Conservation (phyloP, 1,139 yeast species). For the Zhuliangozyma parablackwelliae region DNA sequence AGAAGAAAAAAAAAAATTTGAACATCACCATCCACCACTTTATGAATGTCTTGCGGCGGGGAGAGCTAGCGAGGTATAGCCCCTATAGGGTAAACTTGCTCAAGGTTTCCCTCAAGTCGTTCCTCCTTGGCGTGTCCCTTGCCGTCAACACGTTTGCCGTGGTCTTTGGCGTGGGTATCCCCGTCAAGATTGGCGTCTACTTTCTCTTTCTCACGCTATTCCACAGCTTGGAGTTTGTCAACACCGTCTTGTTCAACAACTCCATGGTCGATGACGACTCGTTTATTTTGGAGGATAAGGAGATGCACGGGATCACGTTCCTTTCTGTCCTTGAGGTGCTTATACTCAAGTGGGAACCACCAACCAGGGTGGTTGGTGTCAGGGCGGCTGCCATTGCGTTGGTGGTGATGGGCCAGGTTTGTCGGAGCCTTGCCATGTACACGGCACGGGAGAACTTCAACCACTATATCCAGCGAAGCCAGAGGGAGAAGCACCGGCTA, state of each 20-base stretch:
- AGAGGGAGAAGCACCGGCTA: slow-evolving; percentile 52
- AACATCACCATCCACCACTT: too few relatives aligned
- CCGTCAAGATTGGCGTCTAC: slow-evolving; percentile 30
- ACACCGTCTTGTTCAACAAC: slow-evolving; percentile 72
- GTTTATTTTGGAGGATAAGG: slow-evolving; percentile 71
- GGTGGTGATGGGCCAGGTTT: slow-evolving; percentile 55
- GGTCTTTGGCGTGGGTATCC: background rate
- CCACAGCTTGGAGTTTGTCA: slow-evolving; percentile 77
- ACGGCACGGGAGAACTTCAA: slow-evolving; percentile 88
- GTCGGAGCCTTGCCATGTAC: slow-evolving; percentile 75
- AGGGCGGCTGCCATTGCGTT: slow-evolving; percentile 13
- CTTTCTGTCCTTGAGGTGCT: slow-evolving; percentile 23
- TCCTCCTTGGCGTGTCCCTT: slow-evolving; percentile 25
- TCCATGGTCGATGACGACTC: slow-evolving; percentile 67
- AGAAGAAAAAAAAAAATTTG: too few relatives aligned
- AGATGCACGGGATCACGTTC: slow-evolving; percentile 60
- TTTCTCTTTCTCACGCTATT: slow-evolving; percentile 52
- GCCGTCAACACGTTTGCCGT: slow-evolving; percentile 11
- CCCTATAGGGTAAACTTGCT: slow-evolving; percentile 27
- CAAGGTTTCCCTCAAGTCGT: slow-evolving; percentile 30
- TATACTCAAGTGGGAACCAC: slow-evolving; percentile 2
- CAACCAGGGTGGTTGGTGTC: background rate
- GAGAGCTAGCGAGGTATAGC: slow-evolving; percentile 15
- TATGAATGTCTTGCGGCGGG: slow-evolving; percentile 1
- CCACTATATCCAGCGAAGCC: slow-evolving; percentile 63